phyloP scores from a whole-genome alignment of 1,284 basidiomycete genomes.

The Amylostereum areolatum region DNA sequence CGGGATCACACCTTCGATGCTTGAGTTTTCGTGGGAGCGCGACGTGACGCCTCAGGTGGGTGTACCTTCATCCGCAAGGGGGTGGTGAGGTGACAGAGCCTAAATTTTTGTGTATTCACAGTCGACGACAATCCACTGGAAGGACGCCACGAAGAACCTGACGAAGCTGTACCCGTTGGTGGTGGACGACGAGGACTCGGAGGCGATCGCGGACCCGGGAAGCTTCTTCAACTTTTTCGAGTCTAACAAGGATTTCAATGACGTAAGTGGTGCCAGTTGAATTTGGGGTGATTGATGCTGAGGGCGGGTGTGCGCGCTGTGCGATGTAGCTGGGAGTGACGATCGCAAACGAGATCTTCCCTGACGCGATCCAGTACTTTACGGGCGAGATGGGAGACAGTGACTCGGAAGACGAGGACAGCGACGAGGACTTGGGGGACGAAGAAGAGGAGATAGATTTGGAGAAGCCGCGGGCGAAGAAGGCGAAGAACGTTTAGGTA shows the following conservation, averaged over 20 bases:
- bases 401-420: constrained; percentile 58
- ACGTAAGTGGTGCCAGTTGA: constrained; percentile 41
- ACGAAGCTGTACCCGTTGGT: constrained; percentile 73
- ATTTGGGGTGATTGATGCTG: background rate
- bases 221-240: constrained; percentile 90
- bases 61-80: constrained; percentile 5
- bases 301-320: background rate
- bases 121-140: constrained; percentile 75
- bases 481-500: constrained; percentile 53
- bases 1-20: constrained; percentile 67
- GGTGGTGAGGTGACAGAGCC: constrained; percentile 3
- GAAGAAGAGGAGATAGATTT: constrained; percentile 77
- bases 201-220: constrained; percentile 58
- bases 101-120: constrained; percentile 20
- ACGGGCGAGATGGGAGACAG: constrained; percentile 55
- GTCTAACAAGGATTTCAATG: constrained; percentile 52
- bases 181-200: constrained; percentile 49
- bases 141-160: constrained; percentile 69
- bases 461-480: constrained; percentile 73
- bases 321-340: constrained; percentile 45
- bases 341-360: constrained; percentile 72
- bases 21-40: constrained; percentile 73
- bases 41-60: constrained; percentile 62
- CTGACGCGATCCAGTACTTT: constrained; percentile 74
- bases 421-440: constrained; percentile 60